Evolutionary conservation across 1,284 basidiomycete genomes (phyloP), one percentile per base, ranked within the genome.

Genomic region (Trichosporon asahii): DNA sequence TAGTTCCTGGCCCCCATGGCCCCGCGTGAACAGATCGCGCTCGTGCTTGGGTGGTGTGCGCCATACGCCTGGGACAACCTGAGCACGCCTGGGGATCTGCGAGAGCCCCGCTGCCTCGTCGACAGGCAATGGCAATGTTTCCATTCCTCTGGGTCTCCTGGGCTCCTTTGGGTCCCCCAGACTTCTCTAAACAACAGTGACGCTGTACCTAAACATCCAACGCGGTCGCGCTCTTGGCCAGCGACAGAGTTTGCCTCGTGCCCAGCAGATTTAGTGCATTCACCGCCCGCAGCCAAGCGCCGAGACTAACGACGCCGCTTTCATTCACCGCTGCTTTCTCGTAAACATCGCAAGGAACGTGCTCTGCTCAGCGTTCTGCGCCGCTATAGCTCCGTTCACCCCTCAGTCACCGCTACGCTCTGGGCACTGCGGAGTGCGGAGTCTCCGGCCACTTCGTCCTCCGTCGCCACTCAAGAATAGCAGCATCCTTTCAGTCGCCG

Each of bases 331-430:
- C 5, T 33, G 11, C 49, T n/a, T n/a, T 53, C 18, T 25, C 49
- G 49, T 53, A 53, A 53, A n/a, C n/a, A n/a, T n/a, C n/a, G n/a
- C n/a, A n/a, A n/a, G n/a, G 49, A 53, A 23, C 49, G 49, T 53
- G 49, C 44, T 53, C 49, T 7, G 7, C 21, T 23, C 49, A n/a
- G 44, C 44, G 21, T 9, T 21, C 49, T 7, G 44, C 49, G 21
- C 49, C 49, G 49, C 49, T 18, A 21, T 53, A 12, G 2, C 9
- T 21, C 49, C 15, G 21, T 23, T 21, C 49, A 21, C 7, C 44
- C 49, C 21, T 9, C 8, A 23, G 7, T 53, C 49, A 23, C 21
- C 49, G 18, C 15, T 8, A 46, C n/a, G 44, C 5, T 18, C 44
- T 46, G n/a, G n/a, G n/a, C n/a, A n/a, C 46, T 3, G 15, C 46